These are phyloP conservation scores for Pythium monospermum DNA, from an alignment of 352 stramenopile genomes.

Conservation along the genomic window DNA sequence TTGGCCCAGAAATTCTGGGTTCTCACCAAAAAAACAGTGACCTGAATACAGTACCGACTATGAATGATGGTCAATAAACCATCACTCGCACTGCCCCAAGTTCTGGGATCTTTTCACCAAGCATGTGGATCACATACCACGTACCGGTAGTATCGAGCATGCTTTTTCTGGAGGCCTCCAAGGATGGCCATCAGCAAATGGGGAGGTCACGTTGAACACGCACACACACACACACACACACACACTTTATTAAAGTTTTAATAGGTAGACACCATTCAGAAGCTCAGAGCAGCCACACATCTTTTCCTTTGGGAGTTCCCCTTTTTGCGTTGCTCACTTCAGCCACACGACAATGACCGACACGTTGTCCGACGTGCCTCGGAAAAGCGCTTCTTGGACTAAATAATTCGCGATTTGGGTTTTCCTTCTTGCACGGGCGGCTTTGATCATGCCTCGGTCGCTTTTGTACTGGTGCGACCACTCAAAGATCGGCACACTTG, in stretches of 20 bases:
- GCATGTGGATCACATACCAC: too few species aligned
- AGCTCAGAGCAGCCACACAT: too few species aligned
- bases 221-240: too few species aligned
- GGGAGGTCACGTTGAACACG: too few species aligned
- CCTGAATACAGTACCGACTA: not conserved
- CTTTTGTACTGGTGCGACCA: conserved; percentile 90
- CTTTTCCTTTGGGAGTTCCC: too few species aligned
- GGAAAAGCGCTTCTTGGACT: conserved; percentile 86
- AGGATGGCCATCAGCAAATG: too few species aligned
- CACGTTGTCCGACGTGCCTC: conserved; percentile 89
- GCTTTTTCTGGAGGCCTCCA: too few species aligned
- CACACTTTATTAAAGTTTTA: too few species aligned
- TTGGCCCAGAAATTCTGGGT: too few species aligned
- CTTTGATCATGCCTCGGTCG: conserved; percentile 88
- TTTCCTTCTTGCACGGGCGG: conserved; percentile 80
- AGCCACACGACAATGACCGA: conserved; percentile 91
- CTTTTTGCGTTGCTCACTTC: conserved; percentile 46
- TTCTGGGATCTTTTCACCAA: too few species aligned
- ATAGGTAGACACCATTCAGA: too few species aligned
- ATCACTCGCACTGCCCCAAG: not conserved
- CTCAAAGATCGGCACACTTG: conserved; percentile 81
- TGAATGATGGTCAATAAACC: not conserved
- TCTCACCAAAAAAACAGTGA: not conserved
- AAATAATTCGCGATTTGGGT: conserved; percentile 91
- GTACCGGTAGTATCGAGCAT: too few species aligned